Evolutionary conservation across 2,329 filamentous ascomycete genomes (phyloP), one percentile per base, ranked within the genome.

Genomic region (Pezizomycotina sp.): DNA sequence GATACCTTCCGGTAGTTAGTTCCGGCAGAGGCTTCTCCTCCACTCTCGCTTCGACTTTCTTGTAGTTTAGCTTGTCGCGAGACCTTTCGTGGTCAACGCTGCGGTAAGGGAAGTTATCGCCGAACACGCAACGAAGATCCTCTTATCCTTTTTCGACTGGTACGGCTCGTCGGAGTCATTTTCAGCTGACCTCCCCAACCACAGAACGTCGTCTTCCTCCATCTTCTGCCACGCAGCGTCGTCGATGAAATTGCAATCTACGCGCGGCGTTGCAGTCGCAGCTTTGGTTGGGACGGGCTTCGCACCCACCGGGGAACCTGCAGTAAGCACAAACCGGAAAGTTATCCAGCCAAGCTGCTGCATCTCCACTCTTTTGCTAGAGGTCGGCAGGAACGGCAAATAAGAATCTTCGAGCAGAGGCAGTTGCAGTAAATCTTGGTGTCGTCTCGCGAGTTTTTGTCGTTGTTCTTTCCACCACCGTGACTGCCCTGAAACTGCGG

Each of bases 351-450:
- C 39, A 33, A 14, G 22, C 12, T 26, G 38, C 36, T 12, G 38
- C 41, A 8, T 16, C 20, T 18, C 41, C 41, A 43, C 15, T 38
- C 18, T 6, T 32, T 43, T 19, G 41, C 35, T 23, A 36, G 32
- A 8, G 16, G 12, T 8, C 33, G 29, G 14, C 41, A 43, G 14
- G 36, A 35, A n/a, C 28, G 26, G 10, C 41, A 43, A 20, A 43
- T 32, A 35, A 43, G 38, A 12, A 33, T 39, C 36, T 43, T 43
- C n/a, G 41, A 43, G 24, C 38, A 38, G 13, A 43, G 41, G 21
- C 41, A 43, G 15, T 43, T 31, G 26, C 41, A 43, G 24, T 33
- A n/a, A n/a, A n/a, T n/a, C n/a, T n/a, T n/a, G n/a, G n/a, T n/a
- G n/a, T n/a, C n/a, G n/a, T n/a, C n/a, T n/a, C n/a, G n/a, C n/a